These are phyloP conservation scores for Staphylotrichum longicolle DNA, from an alignment of 495 filamentous ascomycete species.

Conservation along the genomic window DNA sequence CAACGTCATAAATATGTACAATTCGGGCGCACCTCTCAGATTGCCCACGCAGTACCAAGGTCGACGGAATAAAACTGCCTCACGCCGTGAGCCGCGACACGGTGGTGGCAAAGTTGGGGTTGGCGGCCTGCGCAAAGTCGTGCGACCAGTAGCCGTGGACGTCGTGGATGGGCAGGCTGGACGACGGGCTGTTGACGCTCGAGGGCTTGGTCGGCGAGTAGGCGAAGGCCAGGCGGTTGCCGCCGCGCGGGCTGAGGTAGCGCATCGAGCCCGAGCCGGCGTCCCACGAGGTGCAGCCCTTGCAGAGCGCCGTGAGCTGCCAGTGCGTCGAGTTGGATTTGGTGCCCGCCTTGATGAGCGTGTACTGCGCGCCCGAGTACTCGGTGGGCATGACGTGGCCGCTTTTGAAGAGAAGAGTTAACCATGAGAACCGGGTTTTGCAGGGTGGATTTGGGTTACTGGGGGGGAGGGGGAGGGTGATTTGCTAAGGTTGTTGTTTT, in stretches of 20 bases:
- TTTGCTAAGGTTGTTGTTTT: no score
- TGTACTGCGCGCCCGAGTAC: slow-evolving; percentile 34
- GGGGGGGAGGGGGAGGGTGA: not conserved
- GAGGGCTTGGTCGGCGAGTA: slow-evolving; percentile 36
- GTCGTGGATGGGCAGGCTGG: slow-evolving; percentile 39
- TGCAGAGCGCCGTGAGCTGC: slow-evolving; percentile 45
- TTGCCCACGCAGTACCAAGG: no score
- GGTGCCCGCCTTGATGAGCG: slow-evolving; percentile 37
- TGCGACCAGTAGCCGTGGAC: slow-evolving; percentile 45
- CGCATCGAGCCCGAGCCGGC: slow-evolving; percentile 27
- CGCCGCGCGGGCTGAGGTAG: slow-evolving; percentile 36
- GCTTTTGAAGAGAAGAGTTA: slow-evolving; percentile 22
- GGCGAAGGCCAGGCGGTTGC: slow-evolving; percentile 46
- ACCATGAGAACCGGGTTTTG: no score
- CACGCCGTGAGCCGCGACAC: slow-evolving; percentile 27
- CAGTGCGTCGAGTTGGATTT: slow-evolving; percentile 46
- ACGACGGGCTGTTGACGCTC: slow-evolving; percentile 34
- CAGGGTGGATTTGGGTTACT: not conserved
- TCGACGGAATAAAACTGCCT: not conserved
- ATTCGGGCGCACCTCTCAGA: no score
- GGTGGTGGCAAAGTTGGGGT: slow-evolving; percentile 37
- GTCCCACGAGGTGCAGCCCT: slow-evolving; percentile 42
- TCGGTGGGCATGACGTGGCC: slow-evolving; percentile 32
- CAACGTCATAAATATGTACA: no score
- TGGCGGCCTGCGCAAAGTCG: slow-evolving; percentile 40